phyloP scores from a whole-genome alignment of 1,139 yeast species.

The Diutina pseudorugosa region DNA sequence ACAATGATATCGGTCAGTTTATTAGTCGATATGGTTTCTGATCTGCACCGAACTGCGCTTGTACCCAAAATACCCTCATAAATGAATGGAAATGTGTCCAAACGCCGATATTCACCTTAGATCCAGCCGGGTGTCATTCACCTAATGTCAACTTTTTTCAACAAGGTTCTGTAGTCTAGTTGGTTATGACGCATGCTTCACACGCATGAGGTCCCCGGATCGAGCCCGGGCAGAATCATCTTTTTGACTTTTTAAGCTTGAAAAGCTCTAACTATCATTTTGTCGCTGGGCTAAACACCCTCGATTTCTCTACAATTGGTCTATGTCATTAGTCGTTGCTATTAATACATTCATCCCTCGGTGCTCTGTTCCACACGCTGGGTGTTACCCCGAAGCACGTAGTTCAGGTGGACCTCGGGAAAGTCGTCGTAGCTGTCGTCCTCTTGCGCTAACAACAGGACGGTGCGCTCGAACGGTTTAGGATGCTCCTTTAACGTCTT shows the following conservation, averaged over 20 bases:
- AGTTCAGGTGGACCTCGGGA: background rate
- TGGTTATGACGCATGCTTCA: background rate
- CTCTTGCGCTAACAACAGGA: conserved; percentile 11
- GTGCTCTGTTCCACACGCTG: conserved; percentile 1
- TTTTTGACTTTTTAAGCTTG: no score
- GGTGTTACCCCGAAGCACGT: background rate
- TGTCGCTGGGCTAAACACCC: no score
- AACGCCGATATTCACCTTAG: no score
- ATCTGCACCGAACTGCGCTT: no score
- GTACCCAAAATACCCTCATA: no score
- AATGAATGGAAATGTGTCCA: no score
- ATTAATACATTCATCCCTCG: background rate
- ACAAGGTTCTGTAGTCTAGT: background rate
- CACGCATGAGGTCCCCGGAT: background rate
- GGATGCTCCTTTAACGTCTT: conserved; percentile 21
- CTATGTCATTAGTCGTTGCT: background rate
- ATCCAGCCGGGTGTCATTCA: no score
- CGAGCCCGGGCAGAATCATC: background rate
- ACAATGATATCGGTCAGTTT: no score
- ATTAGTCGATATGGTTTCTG: no score
- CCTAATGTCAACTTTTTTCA: no score
- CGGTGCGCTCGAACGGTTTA: conserved; percentile 13
- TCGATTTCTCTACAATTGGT: background rate
- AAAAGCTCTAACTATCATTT: no score
- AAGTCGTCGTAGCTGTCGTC: background rate